Evolutionary conservation across 163 green algal species (phyloP).

Genomic region (Scenedesmus sp.): DNA sequence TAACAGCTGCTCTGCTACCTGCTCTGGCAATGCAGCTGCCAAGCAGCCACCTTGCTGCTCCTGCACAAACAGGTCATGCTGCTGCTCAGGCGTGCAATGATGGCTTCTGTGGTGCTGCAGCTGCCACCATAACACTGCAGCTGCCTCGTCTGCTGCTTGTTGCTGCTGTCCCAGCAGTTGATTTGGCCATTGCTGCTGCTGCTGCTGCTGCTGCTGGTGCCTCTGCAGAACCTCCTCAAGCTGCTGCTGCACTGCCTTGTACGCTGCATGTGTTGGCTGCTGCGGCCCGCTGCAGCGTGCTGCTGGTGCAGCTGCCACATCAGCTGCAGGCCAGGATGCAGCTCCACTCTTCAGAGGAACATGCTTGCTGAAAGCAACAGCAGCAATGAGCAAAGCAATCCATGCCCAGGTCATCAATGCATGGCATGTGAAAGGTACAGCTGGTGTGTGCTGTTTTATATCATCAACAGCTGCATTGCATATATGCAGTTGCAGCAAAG

Average conservation of each 20-base stretch:
- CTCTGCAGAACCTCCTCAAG: not conserved
- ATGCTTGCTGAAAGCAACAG: slow-evolving; percentile 43
- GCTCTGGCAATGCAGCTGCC: slow-evolving; percentile 4
- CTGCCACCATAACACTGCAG: not conserved
- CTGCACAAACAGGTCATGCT: not conserved
- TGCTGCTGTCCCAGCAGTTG: not conserved
- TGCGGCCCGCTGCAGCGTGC: slow-evolving; percentile 4
- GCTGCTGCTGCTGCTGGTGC: not conserved
- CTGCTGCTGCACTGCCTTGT: slow-evolving; percentile 18
- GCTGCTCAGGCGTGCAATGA: not conserved
- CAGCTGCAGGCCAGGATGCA: slow-evolving; percentile 7
- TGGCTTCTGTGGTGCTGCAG: not conserved
- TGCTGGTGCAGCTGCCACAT: not conserved
- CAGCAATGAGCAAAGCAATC: not conserved
- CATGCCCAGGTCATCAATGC: not conserved
- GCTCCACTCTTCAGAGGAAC: slow-evolving; percentile 4
- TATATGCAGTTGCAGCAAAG: not conserved
- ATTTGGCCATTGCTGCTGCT: not conserved
- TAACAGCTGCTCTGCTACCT: not conserved
- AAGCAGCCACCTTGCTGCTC: not conserved
- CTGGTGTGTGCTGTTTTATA: not conserved
- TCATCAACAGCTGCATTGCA: not conserved
- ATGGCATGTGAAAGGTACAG: not conserved
- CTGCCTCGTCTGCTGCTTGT: not conserved
- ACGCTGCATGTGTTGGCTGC: not conserved